Evolutionary conservation across 2,329 filamentous ascomycete species (phyloP).

Genomic region (Aspergillus chevalieri): DNA sequence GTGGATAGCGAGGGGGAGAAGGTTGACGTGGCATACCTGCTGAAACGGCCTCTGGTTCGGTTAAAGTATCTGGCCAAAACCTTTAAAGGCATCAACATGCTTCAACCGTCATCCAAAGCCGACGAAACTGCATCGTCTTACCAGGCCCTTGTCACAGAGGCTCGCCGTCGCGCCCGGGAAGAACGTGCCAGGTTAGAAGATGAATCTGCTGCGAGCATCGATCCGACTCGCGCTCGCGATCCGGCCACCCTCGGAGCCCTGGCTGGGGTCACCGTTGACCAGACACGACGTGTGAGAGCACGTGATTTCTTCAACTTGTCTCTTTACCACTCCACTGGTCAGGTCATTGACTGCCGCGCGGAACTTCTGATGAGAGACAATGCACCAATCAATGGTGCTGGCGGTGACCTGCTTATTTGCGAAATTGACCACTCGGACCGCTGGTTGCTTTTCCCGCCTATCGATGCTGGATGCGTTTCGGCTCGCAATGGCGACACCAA

Average conservation of each 20-base stretch:
- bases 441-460: constrained; percentile 87
- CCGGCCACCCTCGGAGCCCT: constrained; percentile 68
- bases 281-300: constrained; percentile 74
- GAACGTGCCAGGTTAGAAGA: constrained; percentile 71
- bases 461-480: constrained; percentile 67
- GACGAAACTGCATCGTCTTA: constrained; percentile 58
- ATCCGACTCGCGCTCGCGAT: constrained; percentile 73
- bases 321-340: constrained; percentile 79
- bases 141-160: constrained; percentile 67
- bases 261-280: constrained; percentile 64
- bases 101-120: constrained; percentile 46
- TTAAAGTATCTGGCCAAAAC: constrained; percentile 83
- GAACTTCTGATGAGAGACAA: constrained; percentile 84
- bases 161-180: constrained; percentile 66
- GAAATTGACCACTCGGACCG: constrained; percentile 72
- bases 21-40: constrained; percentile 86
- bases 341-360: constrained; percentile 80
- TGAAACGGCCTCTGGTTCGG: constrained; percentile 82
- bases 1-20: constrained; percentile 73
- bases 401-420: constrained; percentile 84
- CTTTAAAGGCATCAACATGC: constrained; percentile 55
- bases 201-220: constrained; percentile 77
- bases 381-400: constrained; percentile 56
- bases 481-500: constrained; percentile 68
- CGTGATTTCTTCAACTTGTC: constrained; percentile 86